phyloP scores from a whole-genome alignment of 805 yeast genomes.

The Barnettozyma sucrosica region DNA sequence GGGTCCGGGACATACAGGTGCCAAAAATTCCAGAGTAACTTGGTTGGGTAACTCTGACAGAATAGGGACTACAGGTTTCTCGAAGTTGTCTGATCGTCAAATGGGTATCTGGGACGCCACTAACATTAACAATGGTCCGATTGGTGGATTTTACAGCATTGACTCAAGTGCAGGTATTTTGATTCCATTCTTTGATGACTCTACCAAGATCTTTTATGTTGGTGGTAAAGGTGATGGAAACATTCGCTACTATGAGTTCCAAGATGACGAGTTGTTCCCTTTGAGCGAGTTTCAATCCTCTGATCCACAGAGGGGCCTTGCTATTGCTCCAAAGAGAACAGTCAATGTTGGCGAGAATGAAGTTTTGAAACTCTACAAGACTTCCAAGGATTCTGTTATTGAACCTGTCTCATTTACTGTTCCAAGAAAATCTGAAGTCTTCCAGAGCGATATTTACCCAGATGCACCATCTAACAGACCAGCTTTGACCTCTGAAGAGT shows the following conservation, averaged over 20 bases:
- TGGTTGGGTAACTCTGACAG: slow-evolving; percentile 90
- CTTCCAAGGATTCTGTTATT: slow-evolving; percentile 75
- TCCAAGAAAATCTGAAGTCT: slow-evolving; percentile 89
- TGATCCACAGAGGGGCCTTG: slow-evolving; percentile 95
- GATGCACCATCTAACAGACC: slow-evolving; percentile 80
- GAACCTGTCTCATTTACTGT: slow-evolving; percentile 92
- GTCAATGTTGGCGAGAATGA: slow-evolving; percentile 82
- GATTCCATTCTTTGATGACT: slow-evolving; percentile 85
- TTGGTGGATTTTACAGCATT: slow-evolving; percentile 80
- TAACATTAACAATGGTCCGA: slow-evolving; percentile 70
- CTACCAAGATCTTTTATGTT: slow-evolving; percentile 72
- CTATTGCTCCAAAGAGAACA: slow-evolving; percentile 77
- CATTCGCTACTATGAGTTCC: slow-evolving; percentile 88
- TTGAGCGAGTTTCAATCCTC: slow-evolving; percentile 85
- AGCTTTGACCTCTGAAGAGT: slow-evolving; percentile 74
- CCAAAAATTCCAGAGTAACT: slow-evolving; percentile 78
- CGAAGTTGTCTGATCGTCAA: slow-evolving; percentile 89
- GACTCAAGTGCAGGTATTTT: slow-evolving; percentile 92
- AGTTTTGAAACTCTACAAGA: slow-evolving; percentile 73
- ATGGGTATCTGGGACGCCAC: slow-evolving; percentile 88
- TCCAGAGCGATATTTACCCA: slow-evolving; percentile 90
- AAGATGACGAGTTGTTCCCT: slow-evolving; percentile 74
- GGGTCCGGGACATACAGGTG: slow-evolving; percentile 89
- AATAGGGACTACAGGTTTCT: slow-evolving; percentile 90
- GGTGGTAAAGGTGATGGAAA: slow-evolving; percentile 99